Conservation (phyloP, 78 protist genomes). For the Dictyostelium firmibasis region DNA sequence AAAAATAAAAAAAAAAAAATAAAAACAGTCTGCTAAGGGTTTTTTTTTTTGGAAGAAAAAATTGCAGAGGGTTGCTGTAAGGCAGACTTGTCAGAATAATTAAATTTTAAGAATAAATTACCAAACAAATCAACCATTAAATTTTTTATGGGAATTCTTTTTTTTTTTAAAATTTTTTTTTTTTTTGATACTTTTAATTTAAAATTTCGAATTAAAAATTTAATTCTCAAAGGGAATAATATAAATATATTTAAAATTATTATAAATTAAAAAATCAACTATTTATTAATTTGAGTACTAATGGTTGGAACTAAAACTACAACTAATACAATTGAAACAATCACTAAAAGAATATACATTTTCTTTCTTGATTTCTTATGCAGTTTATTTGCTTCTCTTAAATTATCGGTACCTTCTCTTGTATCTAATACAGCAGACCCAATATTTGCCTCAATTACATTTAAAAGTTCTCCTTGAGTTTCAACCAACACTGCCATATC, state of each 20-base stretch:
- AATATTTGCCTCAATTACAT: conserved; percentile 85
- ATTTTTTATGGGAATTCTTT: neutral
- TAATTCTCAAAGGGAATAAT: too few relatives aligned
- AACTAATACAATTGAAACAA: conserved; percentile 48
- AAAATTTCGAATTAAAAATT: too few relatives aligned
- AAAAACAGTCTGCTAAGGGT: neutral
- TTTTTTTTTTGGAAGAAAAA: neutral
- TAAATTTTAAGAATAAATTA: too few relatives aligned
- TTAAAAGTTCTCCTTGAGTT: conserved; percentile 88
- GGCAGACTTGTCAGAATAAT: neutral
- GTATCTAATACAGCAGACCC: conserved; percentile 68
- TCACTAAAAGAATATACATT: conserved; percentile 30
- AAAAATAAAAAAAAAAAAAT: too few relatives aligned
- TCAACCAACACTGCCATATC: conserved; percentile 91
- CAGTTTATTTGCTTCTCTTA: conserved; percentile 77
- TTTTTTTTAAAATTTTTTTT: too few relatives aligned
- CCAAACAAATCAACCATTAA: too few relatives aligned
- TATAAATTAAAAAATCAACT: too few relatives aligned
- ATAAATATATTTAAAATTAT: too few relatives aligned
- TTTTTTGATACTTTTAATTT: too few relatives aligned
- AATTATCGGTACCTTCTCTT: conserved; percentile 83
- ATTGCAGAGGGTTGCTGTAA: neutral
- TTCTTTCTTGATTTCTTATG: conserved; percentile 78
- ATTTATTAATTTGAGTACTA: neutral
- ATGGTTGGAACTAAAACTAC: conserved; percentile 52